Base-by-base conservation (phyloP, 495 filamentous ascomycete genomes). In the Podospora sp. region DNA sequence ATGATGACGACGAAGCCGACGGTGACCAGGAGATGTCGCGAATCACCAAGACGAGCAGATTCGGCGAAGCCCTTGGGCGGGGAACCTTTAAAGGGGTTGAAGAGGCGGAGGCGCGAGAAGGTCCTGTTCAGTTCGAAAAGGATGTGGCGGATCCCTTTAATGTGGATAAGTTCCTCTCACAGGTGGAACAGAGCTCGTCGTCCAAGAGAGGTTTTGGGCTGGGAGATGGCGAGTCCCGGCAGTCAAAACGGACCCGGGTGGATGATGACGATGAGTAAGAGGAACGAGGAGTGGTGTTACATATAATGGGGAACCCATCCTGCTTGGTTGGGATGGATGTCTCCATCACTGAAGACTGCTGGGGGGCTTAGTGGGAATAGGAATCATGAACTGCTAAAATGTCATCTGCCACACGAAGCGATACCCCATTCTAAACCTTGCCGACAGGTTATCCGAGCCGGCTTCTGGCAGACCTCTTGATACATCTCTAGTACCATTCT, bases 41-140 rank as follows among this genome's bases (percentile, higher is more conserved):
- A 75, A 92, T 99, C 63, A 87, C 91, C 71, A 94, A 92, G 82
- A 87, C 86, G 22, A 90, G 84, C 69, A 82, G 93, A 29, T 97
- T 97, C 66, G 82, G 80, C 60, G 93, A 97, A 74, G 91, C 91
- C 14, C 80, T 97, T 53, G 93, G 93, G n/a, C 87, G 86, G 74
- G 92, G 93, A 14, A 94, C 92, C 71, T 98, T 98, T 78, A 93
- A 91, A 78, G 95, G 95, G 20, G 87, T 91, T 20, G 90, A 86
- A 33, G 91, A 96, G 73, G 89, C 87, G n/a, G 94, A 97, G 89
- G 89, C 82, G 55, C 85, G 92, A 66, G 90, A 93, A 52, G 95
- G 95, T 22, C 95, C 96, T 1, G 95, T 99, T n/a, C 92, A 96
- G 75, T 99, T 99, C 75, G 95, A 98, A 81, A 96, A 95, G 80